Evolutionary conservation across 352 stramenopile genomes (phyloP), one percentile per base, ranked within the genome.

Genomic region (Phytopythium mirpurense): DNA sequence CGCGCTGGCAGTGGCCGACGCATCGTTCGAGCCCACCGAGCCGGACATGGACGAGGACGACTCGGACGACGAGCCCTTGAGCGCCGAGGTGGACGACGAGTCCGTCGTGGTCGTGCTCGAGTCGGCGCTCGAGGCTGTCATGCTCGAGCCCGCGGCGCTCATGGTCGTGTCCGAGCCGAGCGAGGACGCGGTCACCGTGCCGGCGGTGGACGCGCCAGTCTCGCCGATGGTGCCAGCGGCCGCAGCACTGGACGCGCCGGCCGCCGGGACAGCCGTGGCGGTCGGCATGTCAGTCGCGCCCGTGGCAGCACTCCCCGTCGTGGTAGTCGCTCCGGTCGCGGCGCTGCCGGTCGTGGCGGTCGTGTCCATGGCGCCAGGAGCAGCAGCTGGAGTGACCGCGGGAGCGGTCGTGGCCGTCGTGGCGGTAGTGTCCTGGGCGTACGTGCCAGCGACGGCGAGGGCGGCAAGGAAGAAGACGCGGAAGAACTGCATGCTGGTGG

Each of bases 401-500:
- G 68, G 12, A 32, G 29, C 29, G 5, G 24, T 51, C 21, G 26
- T 51, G 16, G 29, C n/a, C 1, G 24, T 11, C 19, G 43, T 19
- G 10, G 21, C 12, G 11, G 42, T 32, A 14, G 42, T 55, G 19
- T 57, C 59, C 23, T 59, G 56, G 32, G 53, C 59, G 5, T 50
- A 70, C 9, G 60, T 53, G 34, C 32, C 48, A 27, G 67, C 56
- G 40, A 71, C 45, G 24, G 67, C 60, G 45, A 72, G 51, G 3
- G 57, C 63, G 14, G 66, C 60, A 43, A 71, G 12, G 16, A 65
- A 7, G 14, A 75, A 29, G n/a, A 71, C 42, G 23, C 66, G 63
- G 21, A 72, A 38, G 24, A 72, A 51, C 56, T 75, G 67, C 63
- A 75, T 73, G 10, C 19, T 62, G 56, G 37, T 21, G 15, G 43